Evolutionary conservation across 1,284 basidiomycete genomes (phyloP), one percentile per base, ranked within the genome.

Genomic region (Golubevia pallescens): DNA sequence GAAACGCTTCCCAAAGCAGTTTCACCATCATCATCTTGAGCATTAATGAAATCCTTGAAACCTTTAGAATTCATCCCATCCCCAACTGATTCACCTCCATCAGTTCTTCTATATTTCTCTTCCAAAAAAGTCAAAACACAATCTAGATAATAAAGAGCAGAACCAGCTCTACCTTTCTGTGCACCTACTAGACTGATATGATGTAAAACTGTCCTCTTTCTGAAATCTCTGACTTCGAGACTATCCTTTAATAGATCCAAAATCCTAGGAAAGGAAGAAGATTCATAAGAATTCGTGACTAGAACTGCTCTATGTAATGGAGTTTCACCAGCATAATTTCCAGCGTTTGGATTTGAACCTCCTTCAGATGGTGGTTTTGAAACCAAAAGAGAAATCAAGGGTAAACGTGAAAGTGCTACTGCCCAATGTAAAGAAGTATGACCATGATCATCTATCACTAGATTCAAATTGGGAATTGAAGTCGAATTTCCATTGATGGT

Each of bases 351-450:
- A 57, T 81, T 81, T 57, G 82, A 80, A n/a, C 82, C 82, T 14
- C 80, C 76, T 13, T 70, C 63, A 55, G 66, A 7, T 87, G 87
- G 68, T 93, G 89, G 61, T 94, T 89, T 51, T 90, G 90, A 74
- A 13, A 80, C 53, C 2, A 84, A 73, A 61, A 75, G 75, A 1
- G 71, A 66, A 28, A 84, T 81, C 1, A 83, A 70, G 28, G 70
- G 64, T 56, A 83, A 69, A 23, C 92, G 90, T 1, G 91, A 94
- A 55, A 98, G 88, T 48, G 94, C 93, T 4, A 94, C 91, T 0
- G 97, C 95, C 82, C 97, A 90, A 85, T 99, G 97, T 28, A 99
- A 88, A 4, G 96, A 92, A 0, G 94, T 95, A 86, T 99, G 96
- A 0, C 94, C 93, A 79, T 95, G 92, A 71, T 97, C 94, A 80